Evolutionary conservation across 179 eudicot genomes (phyloP).

Genomic region (Pouteria campechiana): DNA sequence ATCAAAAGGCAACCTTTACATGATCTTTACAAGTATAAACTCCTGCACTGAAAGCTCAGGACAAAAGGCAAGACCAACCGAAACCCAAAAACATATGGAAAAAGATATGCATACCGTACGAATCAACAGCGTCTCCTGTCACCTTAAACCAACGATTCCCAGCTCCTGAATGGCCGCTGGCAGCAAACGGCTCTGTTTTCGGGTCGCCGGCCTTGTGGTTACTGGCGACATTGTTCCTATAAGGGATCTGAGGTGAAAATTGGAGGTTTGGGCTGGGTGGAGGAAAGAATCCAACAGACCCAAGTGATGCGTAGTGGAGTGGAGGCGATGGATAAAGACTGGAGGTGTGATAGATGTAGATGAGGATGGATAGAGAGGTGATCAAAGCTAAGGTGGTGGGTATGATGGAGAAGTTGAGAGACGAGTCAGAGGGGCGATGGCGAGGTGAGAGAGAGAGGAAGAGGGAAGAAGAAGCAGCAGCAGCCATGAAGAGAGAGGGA

Average conservation of each 20-base stretch:
- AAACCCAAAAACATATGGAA: neutral
- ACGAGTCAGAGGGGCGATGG: constrained; percentile 3
- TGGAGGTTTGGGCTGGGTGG: constrained; percentile 1
- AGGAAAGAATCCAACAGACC: neutral
- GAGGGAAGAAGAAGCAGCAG: constrained; percentile 1
- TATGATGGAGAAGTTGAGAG: constrained; percentile 12
- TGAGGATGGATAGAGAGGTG: constrained; percentile 22
- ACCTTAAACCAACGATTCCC: neutral
- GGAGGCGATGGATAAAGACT: constrained; percentile 16
- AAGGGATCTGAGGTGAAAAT: constrained; percentile 1
- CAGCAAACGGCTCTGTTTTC: neutral
- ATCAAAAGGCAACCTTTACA: no score
- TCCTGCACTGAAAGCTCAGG: no score
- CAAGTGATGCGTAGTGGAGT: constrained; percentile 3
- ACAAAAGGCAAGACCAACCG: neutral
- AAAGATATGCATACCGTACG: constrained; percentile 4
- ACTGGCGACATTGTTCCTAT: neutral
- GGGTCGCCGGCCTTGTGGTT: neutral
- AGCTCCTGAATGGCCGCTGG: neutral
- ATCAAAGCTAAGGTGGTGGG: constrained; percentile 21
- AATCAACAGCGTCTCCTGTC: neutral
- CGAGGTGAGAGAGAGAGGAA: constrained; percentile 10
- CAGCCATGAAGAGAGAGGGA: neutral
- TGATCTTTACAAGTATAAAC: no score
- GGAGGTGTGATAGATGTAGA: constrained; percentile 29